A percentile compares a stretch with the other conserved stretches of the same genome.
Evolutionary conservation across 495 filamentous ascomycete species (phyloP).

Genomic region (Penicillium mononematosum): DNA sequence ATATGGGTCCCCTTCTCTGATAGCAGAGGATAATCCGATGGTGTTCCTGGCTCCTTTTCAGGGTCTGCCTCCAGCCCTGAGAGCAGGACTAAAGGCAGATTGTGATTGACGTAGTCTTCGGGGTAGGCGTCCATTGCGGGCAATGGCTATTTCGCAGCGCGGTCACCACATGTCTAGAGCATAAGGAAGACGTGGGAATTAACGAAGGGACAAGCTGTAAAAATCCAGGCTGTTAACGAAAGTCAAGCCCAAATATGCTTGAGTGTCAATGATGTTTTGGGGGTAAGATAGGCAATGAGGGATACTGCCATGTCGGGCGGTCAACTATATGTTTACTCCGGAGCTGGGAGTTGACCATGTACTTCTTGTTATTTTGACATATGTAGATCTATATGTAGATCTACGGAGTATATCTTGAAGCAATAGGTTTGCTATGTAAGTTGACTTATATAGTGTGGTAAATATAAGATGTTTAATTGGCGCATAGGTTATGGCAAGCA

Average conservation of each 20-base stretch:
- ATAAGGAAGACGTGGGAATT: neutral
- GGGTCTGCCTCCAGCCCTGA: constrained; percentile 60
- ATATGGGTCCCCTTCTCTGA: constrained; percentile 59
- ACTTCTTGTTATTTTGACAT: neutral
- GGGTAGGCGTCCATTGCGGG: constrained; percentile 86
- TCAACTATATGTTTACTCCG: constrained; percentile 1
- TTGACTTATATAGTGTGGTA: too few species aligned
- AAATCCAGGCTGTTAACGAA: neutral
- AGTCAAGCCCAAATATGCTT: neutral
- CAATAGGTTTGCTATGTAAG: too few species aligned
- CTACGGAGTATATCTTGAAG: too few species aligned
- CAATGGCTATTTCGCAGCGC: constrained; percentile 25
- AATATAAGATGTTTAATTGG: too few species aligned
- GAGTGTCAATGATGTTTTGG: constrained; percentile 1
- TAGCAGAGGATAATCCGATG: constrained; percentile 47
- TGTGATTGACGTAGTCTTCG: constrained; percentile 73
- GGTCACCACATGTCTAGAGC: constrained; percentile 44
- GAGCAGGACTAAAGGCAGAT: constrained; percentile 74
- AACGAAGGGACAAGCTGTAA: neutral
- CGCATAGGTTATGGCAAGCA: too few species aligned
- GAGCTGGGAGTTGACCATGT: neutral
- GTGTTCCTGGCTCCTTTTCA: constrained; percentile 21
- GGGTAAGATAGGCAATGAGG: constrained; percentile 3
- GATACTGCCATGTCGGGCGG: constrained; percentile 14
- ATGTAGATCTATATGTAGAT: too few species aligned